Percentiles rank a stretch among this genome's conserved stretches.
phyloP scores from a whole-genome alignment of 345 rosid genomes.

The Clausena lansium region DNA sequence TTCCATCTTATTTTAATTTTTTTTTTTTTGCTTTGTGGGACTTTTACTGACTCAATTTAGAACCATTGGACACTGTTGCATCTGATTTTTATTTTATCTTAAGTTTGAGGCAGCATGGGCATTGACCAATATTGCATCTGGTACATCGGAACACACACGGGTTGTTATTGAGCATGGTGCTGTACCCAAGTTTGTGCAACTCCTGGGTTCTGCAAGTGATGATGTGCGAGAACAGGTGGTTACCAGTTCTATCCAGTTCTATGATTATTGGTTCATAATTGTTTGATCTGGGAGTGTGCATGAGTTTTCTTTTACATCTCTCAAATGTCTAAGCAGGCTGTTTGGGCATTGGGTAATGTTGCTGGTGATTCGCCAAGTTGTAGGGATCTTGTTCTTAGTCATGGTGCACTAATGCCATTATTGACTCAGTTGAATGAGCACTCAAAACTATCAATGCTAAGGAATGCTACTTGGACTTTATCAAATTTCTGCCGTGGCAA shows the following conservation, averaged over 20 bases:
- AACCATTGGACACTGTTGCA: not conserved
- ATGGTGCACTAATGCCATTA: slow-evolving; percentile 52
- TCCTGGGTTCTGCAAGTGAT: slow-evolving; percentile 30
- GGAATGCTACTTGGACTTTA: slow-evolving; percentile 63
- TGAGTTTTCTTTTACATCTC: not conserved
- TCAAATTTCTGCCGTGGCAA: slow-evolving; percentile 61
- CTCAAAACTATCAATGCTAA: slow-evolving; percentile 53
- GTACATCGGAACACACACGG: slow-evolving; percentile 35
- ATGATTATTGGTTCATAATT: not conserved
- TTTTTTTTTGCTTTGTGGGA: not conserved
- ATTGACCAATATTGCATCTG: slow-evolving; percentile 33
- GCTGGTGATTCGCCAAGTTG: slow-evolving; percentile 58
- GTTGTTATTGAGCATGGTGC: slow-evolving; percentile 35
- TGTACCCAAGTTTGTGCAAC: slow-evolving; percentile 37
- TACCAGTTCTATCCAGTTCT: not conserved
- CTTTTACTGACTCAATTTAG: not conserved
- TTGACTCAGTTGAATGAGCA: slow-evolving; percentile 49
- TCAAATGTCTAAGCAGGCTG: slow-evolving; percentile 32
- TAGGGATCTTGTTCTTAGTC: slow-evolving; percentile 54
- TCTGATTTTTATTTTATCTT: slow-evolving; percentile 12
- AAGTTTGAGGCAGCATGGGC: slow-evolving; percentile 43
- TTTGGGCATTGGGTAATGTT: slow-evolving; percentile 72
- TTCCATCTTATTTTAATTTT: not conserved
- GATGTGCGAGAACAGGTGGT: slow-evolving; percentile 38
- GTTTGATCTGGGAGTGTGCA: not conserved